Base-by-base conservation (phyloP, 2,329 filamentous ascomycete species). In the Monosporascus sp. region DNA sequence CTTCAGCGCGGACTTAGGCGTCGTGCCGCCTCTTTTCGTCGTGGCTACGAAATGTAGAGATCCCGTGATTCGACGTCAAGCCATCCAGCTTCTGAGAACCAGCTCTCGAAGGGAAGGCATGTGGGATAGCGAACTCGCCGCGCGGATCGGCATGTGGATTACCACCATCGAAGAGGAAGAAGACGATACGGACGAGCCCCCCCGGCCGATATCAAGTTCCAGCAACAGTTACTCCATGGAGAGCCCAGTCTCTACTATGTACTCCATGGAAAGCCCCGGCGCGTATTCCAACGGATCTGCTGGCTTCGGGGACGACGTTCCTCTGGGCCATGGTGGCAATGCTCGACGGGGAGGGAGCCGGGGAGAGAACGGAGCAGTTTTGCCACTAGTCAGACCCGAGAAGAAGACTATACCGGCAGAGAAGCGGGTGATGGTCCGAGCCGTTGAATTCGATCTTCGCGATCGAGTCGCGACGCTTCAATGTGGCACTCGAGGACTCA, bases 31-130 rank as follows among this genome's bases (percentile, higher is more conserved):
- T 1, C 74, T 88, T 1, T 87, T 83, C 58, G 77, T 86, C 5
- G 80, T 84, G n/a, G 84, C 81, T 7, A 86, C 81, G 7, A 86
- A 86, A 63, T 88, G 84, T 61, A 78, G 84, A 11, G 78, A 86
- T 55, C 76, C 78, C 0, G 59, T 70, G 1, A 74, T 80, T 37
- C 78, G 85, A 20, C 74, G 82, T 19, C 78, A 81, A 57, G 85
- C 85, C 7, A 83, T 88, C 43, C 75, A 81, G 64, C 67, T 88
- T 38, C 69, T 88, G 52, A 74, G 76, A 49, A 81, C 76, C 59
- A 84, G 79, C 61, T 78, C 82, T 7, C 75, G 84, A 46, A 74
- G 84, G 48, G 86, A 88, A 68, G 85, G 82, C 22, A 84, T 88
- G 76, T 88, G 85, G 85, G 85, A 89, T 61, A 85, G 80, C 60